Evolutionary conservation across 805 yeast genomes (phyloP).

Genomic region (Kodamaea leandrae): DNA sequence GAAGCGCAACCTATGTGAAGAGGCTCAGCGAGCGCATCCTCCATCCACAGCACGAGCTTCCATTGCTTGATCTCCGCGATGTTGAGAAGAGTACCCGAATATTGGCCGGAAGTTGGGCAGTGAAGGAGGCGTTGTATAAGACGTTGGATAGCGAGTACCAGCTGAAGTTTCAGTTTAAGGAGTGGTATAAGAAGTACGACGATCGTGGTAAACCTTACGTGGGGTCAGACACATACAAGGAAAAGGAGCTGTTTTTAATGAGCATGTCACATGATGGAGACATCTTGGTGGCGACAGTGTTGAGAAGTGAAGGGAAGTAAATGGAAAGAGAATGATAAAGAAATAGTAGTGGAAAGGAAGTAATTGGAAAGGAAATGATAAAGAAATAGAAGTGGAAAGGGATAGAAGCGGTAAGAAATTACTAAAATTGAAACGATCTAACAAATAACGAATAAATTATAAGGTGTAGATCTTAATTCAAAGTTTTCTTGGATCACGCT

Average conservation of each 20-base stretch:
- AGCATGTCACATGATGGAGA: constrained; percentile 68
- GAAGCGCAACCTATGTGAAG: constrained; percentile 28
- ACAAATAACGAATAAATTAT: too few species aligned
- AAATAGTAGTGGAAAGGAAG: background rate
- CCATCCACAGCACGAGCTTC: constrained; percentile 45
- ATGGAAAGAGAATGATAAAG: background rate
- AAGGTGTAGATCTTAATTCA: too few species aligned
- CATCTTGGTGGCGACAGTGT: constrained; percentile 53
- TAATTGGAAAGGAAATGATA: too few species aligned
- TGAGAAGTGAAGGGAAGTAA: constrained; percentile 29
- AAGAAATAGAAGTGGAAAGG: background rate
- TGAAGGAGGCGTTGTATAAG: constrained; percentile 73
- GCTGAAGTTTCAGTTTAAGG: constrained; percentile 47
- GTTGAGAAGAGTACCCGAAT: constrained; percentile 26
- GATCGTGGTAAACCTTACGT: constrained; percentile 45
- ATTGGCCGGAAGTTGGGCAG: constrained; percentile 65
- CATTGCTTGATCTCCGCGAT: constrained; percentile 19
- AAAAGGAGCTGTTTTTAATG: constrained; percentile 39
- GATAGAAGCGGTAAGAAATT: too few species aligned
- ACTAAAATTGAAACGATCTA: too few species aligned
- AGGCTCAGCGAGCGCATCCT: constrained; percentile 49
- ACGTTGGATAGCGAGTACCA: constrained; percentile 52
- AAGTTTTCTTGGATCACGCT: too few species aligned
- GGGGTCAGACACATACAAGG: constrained; percentile 26
- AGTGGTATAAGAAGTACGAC: constrained; percentile 54